Evolutionary conservation across 768 basidiomycete genomes (phyloP), one percentile per base, ranked within the genome.

Genomic region (Chalciporus sphaerocephalus): DNA sequence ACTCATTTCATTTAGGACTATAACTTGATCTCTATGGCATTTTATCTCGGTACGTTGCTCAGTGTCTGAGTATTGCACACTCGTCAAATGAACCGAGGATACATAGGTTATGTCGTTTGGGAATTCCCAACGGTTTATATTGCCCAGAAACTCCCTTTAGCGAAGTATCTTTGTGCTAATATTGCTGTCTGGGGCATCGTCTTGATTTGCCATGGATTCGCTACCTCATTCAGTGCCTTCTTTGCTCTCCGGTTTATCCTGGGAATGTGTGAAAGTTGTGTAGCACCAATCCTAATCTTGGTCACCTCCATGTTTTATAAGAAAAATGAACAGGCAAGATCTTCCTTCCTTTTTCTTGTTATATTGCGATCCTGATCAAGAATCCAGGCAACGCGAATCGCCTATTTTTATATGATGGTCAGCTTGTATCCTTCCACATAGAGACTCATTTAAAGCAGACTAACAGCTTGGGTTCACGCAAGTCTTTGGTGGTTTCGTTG

Each of bases 1-100:
- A 13, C 50, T 47, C 44, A 42, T 8, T 21, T 8, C n/a, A 37
- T 33, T 12, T 50, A 81, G 77, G 62, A 74, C 35, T 83, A 81
- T 56, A 83, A 81, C 54, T 65, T 83, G 8, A 74, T 81, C 8
- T 80, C 79, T 1, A 60, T 80, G 47, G 75, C 80, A 2, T 81
- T 83, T 62, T 81, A 81, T 56, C 60, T 79, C 28, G 81, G 79
- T 73, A 52, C 41, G 56, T 28, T 28, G 36, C 15, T 21, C 21
- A 15, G 15, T 13, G 16, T 30, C 21, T 21, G n/a, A n/a, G n/a
- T n/a, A 13, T 6, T 21, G 20, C 6, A 22, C 15, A 32, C n/a
- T 8, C 9, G 38, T 20, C n/a, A 30, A 33, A 30, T 12, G 28
- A 18, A 13, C 1, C n/a, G 21, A 6, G 17, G 5, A 6, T n/a